Evolutionary conservation across 148 eudicot species (phyloP).

Genomic region (Diospyros kaki): DNA sequence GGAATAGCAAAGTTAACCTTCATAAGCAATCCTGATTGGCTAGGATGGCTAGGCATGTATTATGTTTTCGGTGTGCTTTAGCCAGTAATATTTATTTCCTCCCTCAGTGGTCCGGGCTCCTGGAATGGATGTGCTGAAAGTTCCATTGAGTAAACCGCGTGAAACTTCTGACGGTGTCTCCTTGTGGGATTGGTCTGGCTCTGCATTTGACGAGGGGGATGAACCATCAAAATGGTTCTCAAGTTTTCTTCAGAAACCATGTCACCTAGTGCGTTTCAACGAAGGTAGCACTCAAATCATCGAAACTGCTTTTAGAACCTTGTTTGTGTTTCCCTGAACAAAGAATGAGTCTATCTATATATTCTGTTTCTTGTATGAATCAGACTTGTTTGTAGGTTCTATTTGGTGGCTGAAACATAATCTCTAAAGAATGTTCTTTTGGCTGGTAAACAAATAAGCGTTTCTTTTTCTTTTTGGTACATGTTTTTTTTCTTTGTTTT

Average conservation of each 20-base stretch:
- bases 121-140: constrained; percentile 65
- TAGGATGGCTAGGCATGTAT: not conserved
- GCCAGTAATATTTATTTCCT: not conserved
- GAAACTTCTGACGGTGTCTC: constrained; percentile 59
- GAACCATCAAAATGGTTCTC: constrained; percentile 79
- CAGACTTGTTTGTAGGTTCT: not conserved
- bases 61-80: not conserved
- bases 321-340: not conserved
- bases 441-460: no score
- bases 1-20: not conserved
- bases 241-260: constrained; percentile 54
- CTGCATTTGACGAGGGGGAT: constrained; percentile 75
- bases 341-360: not conserved
- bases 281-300: constrained; percentile 42
- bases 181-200: constrained; percentile 88
- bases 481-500: no score
- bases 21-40: not conserved
- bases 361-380: not conserved
- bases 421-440: no score
- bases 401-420: no score
- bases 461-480: no score
- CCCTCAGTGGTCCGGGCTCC: constrained; percentile 61
- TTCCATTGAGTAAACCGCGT: constrained; percentile 50
- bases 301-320: constrained; percentile 1
- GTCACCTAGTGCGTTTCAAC: constrained; percentile 81